Evolutionary conservation across 2,329 filamentous ascomycete genomes (phyloP), one percentile per base, ranked within the genome.

Genomic region (Myriosclerotinia scirpicola): DNA sequence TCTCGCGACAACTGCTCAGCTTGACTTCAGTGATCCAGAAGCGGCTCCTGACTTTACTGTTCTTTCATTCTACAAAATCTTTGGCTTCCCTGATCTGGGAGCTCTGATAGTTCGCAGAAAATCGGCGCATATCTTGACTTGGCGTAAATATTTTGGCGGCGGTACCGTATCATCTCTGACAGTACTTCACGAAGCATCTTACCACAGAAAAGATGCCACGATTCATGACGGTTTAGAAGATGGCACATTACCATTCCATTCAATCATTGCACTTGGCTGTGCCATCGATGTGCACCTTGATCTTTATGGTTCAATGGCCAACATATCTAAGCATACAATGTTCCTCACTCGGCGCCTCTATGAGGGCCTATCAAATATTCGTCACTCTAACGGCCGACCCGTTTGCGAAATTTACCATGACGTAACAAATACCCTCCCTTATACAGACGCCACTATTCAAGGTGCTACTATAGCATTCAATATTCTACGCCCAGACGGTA

Each of bases 21-120:
- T 97, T 3, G 85, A 95, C 72, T 80, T 98, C 3, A 81, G 85
- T 64, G 80, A 90, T 70, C 72, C 83, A 0, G 80, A 82, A 0
- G 74, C 79, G 0, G 87, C 90, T 0, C 91, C 94, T 0, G 94
- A 97, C 75, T 97, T 97, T 71, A 89, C 87, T 0, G 90, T 91
- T 0, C 74, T 97, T 46, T 97, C 93, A 75, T 87, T 98, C 69
- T 96, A 97, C 80, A 98, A 98, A 78, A 93, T 97, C 15, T 97
- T 97, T 76, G 94, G 94, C 0, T 97, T 97, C 70, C 94, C 94
- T 0, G 91, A 97, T 75, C 80, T 98, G 1, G 94, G 94, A 1
- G 93, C 87, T 1, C 79, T 98, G 66, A 87, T 98, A 40, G 87
- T 97, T 14, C 87, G 90, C 44, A 92, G 90, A 70, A 82, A 85